A percentile compares a stretch with the other conserved stretches of the same genome.
phyloP scores from a whole-genome alignment of 2,329 filamentous ascomycete species.

The Botrytis fragariae region DNA sequence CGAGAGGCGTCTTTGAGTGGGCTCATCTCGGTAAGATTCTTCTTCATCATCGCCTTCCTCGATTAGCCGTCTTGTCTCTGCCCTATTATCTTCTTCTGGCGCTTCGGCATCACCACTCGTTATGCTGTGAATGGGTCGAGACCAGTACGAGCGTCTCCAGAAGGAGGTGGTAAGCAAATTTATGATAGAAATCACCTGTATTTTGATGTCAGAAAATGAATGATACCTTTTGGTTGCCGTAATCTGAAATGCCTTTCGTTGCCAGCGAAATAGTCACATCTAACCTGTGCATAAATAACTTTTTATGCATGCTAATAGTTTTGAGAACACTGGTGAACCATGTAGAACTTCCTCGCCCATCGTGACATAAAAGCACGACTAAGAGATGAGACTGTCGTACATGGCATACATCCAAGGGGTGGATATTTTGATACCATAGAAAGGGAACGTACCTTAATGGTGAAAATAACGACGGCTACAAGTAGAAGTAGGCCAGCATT shows the following conservation, averaged over 20 bases:
- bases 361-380: background rate
- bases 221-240: background rate
- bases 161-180: slow-evolving; percentile 33
- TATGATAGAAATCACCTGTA: slow-evolving; percentile 30
- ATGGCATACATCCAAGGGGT: background rate
- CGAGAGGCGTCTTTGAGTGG: slow-evolving; percentile 14
- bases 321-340: background rate
- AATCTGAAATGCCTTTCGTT: background rate
- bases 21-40: slow-evolving; percentile 30
- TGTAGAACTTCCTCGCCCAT: background rate
- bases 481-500: slow-evolving; percentile 55
- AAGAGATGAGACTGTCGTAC: background rate
- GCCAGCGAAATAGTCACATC: background rate
- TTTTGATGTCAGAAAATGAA: slow-evolving; percentile 7
- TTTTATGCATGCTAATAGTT: background rate
- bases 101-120: slow-evolving; percentile 20
- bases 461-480: slow-evolving; percentile 51
- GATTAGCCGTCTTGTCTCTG: slow-evolving; percentile 30
- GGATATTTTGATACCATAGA: background rate
- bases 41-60: slow-evolving; percentile 28
- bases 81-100: slow-evolving; percentile 25
- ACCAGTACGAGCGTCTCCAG: slow-evolving; percentile 28
- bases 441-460: slow-evolving; percentile 51
- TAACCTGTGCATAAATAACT: background rate
- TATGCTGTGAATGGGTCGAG: slow-evolving; percentile 25